A percentile compares a stretch with the other conserved stretches of the same genome.
phyloP scores from a whole-genome alignment of 768 basidiomycete genomes.

The Kwoniella dendrophila region DNA sequence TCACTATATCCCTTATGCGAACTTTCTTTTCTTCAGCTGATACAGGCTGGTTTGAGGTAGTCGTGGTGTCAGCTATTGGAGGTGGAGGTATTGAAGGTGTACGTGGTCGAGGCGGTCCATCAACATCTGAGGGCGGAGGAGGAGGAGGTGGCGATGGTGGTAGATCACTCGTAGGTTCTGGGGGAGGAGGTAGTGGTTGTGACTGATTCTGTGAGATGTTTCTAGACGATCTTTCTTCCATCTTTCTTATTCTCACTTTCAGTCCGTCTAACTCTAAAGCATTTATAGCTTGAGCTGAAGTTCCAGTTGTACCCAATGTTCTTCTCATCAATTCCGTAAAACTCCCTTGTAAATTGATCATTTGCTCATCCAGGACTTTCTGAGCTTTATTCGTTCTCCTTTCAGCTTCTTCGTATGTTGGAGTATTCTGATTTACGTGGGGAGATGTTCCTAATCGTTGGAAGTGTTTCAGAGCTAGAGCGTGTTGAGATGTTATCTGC shows the following conservation, averaged over 20 bases:
- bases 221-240: neutral
- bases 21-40: slow-evolving; percentile 1
- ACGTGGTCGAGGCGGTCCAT: neutral
- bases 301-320: slow-evolving; percentile 11
- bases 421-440: slow-evolving; percentile 4
- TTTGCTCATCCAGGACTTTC: slow-evolving; percentile 11
- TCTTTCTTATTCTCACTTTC: slow-evolving; percentile 20
- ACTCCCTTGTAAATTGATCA: slow-evolving; percentile 4
- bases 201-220: too few relatives aligned
- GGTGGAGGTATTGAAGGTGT: neutral
- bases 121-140: neutral
- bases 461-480: slow-evolving; percentile 20
- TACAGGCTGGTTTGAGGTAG: neutral
- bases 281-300: slow-evolving; percentile 8
- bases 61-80: neutral
- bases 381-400: slow-evolving; percentile 14
- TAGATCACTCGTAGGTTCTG: neutral
- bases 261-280: slow-evolving; percentile 22
- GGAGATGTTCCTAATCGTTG: slow-evolving; percentile 7
- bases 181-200: neutral
- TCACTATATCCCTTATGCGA: neutral
- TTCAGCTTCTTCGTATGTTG: slow-evolving; percentile 24
- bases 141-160: neutral
- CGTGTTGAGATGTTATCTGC: slow-evolving; percentile 16
- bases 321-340: slow-evolving; percentile 24